phyloP scores from a whole-genome alignment of 2,329 filamentous ascomycete genomes.

The Talaromyces verruculosus region DNA sequence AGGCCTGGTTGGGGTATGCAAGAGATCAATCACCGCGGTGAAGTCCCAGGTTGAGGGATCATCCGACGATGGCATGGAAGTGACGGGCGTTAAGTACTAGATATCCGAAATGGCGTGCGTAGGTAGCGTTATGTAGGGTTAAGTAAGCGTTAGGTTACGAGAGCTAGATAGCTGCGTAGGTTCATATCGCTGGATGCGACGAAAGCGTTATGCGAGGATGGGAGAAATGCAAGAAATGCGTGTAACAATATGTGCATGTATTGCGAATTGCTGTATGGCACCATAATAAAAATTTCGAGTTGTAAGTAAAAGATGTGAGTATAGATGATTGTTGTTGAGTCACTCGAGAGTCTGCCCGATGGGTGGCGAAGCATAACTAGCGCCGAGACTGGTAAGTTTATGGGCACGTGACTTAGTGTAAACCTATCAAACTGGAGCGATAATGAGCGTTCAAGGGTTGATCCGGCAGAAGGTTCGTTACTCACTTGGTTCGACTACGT shows the following conservation, averaged over 20 bases:
- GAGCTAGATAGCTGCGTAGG: background rate
- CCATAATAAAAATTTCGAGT: background rate
- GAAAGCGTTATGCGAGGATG: background rate
- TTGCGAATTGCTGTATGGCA: background rate
- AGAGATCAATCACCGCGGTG: conserved; percentile 45
- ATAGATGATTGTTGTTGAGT: background rate
- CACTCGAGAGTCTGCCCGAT: background rate
- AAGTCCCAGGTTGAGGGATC: conserved; percentile 47
- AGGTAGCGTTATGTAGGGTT: background rate
- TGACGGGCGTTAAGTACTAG: background rate
- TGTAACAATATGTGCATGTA: background rate
- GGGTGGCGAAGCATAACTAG: background rate
- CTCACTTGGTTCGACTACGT: too few relatives aligned
- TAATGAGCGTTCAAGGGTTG: too few relatives aligned
- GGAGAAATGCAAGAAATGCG: background rate
- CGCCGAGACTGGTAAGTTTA: background rate
- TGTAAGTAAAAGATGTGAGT: background rate
- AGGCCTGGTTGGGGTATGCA: conserved; percentile 36
- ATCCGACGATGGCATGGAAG: conserved; percentile 35
- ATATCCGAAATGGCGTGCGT: background rate
- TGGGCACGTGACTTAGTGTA: background rate
- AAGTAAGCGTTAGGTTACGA: background rate
- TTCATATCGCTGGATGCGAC: background rate
- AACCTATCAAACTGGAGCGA: background rate
- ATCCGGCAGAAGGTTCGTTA: too few relatives aligned